Evolutionary conservation across 768 basidiomycete genomes (phyloP), one percentile per base, ranked within the genome.

Genomic region (Auricularia sp.): DNA sequence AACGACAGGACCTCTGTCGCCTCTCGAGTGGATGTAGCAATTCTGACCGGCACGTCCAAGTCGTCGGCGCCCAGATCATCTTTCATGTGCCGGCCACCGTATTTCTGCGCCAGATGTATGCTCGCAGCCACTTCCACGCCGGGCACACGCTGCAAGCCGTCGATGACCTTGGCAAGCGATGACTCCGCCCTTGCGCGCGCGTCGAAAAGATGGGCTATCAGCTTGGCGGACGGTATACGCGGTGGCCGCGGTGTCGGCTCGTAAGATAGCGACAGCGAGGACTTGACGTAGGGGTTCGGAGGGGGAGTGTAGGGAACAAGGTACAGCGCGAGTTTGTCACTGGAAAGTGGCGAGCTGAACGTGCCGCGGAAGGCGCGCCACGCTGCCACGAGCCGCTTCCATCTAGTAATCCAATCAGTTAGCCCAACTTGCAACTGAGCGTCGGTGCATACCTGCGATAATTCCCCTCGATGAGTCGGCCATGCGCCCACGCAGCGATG

Each of bases 281-380:
- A 64, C 62, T 43, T 91, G 69, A 83, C 83, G 5, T 87, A 82
- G 1, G 90, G 90, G 11, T 79, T 77, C 18, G 74, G 74, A 3
- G 91, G 88, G 16, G 81, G 84, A 7, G 83, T 90, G 72, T 90
- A 92, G 64, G 83, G 86, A 10, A 85, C 79, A 61, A 96, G 81
- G n/a, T 83, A 72, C 33, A 89, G 74, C 3, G 91, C 83, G 54
- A 95, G 78, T 67, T 97, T 29, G 56, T 59, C 56, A 6, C 23
- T 94, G 86, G 87, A 91, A 54, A 77, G 79, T 72, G 83, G 86
- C 5, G 95, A 93, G 0, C 83, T 82, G 97, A 97, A 98, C 11
- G 98, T 85, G 6, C 94, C 97, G 67, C 97, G 83, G 16, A 99
- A 83, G n/a, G 96, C 86, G 63, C 93, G 87, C 94, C 95, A 99